These are phyloP conservation scores for Eutrema yunnanense DNA, from an alignment of 345 rosid genomes.

Conservation along the genomic window DNA sequence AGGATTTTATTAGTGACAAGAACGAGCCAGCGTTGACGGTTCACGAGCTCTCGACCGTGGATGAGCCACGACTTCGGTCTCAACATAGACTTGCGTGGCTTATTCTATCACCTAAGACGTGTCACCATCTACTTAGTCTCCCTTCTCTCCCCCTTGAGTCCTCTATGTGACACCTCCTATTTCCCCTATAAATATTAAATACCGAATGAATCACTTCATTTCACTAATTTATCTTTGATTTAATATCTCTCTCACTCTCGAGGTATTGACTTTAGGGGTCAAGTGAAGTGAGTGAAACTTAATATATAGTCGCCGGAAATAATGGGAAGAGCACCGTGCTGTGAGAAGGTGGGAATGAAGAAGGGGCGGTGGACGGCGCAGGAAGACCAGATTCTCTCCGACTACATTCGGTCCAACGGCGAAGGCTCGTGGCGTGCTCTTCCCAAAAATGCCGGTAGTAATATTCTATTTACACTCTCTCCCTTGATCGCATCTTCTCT, in stretches of 20 bases:
- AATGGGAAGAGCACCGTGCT: conserved; percentile 28
- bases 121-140: not conserved
- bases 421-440: conserved; percentile 27
- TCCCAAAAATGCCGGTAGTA: conserved; percentile 25
- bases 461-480: not conserved
- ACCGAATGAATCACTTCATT: not conserved
- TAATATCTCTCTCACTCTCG: not conserved
- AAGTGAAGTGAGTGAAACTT: not conserved
- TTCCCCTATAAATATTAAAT: not conserved
- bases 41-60: not conserved
- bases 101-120: not conserved
- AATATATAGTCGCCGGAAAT: not conserved
- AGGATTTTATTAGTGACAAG: not conserved
- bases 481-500: conserved; percentile 20
- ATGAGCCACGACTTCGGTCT: not conserved
- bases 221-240: not conserved
- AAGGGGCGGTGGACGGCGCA: conserved; percentile 26
- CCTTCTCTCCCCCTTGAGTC: not conserved
- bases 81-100: not conserved
- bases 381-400: conserved; percentile 17
- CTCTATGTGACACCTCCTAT: not conserved
- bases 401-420: conserved; percentile 20
- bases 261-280: not conserved
- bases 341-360: conserved; percentile 23
- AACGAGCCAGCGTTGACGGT: not conserved